A percentile compares a stretch with the other conserved stretches of the same genome.
Conservation (phyloP, 257 asterid genomes). For the Lycium ferocissimum region DNA sequence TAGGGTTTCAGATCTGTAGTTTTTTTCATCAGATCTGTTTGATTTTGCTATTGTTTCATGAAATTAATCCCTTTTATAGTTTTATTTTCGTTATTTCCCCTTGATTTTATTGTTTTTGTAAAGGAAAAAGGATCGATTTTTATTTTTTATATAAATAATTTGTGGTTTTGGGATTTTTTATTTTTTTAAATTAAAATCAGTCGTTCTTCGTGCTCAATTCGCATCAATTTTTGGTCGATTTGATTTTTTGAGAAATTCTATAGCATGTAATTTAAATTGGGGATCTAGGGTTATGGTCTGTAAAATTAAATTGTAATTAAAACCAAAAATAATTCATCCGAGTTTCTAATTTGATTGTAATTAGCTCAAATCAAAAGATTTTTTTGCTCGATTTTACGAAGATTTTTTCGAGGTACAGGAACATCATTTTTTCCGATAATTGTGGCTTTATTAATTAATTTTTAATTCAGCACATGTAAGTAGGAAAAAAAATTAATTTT, state of each 20-base stretch:
- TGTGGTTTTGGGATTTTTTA: constrained; percentile 19
- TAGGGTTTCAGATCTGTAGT: constrained; percentile 39
- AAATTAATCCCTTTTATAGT: background rate
- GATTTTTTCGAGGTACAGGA: constrained; percentile 11
- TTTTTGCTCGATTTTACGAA: constrained; percentile 15
- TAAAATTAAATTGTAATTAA: background rate
- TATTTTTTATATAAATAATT: background rate
- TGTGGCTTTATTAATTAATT: background rate
- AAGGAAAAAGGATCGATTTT: background rate
- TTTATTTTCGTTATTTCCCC: constrained; percentile 3
- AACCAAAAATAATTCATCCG: background rate
- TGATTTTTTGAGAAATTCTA: background rate
- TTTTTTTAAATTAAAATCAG: background rate
- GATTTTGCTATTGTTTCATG: constrained; percentile 9
- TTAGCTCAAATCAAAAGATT: constrained; percentile 21
- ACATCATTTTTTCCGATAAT: background rate
- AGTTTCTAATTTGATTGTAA: background rate
- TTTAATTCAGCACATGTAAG: background rate
- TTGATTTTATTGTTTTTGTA: background rate
- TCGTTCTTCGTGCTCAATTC: background rate
- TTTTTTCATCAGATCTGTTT: constrained; percentile 31
- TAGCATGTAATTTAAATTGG: background rate
- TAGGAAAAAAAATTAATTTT: background rate
- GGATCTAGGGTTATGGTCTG: constrained; percentile 34
- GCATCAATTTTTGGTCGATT: constrained; percentile 10